Conservation (phyloP, 352 stramenopile genomes). For the Pythium phragmitis region DNA sequence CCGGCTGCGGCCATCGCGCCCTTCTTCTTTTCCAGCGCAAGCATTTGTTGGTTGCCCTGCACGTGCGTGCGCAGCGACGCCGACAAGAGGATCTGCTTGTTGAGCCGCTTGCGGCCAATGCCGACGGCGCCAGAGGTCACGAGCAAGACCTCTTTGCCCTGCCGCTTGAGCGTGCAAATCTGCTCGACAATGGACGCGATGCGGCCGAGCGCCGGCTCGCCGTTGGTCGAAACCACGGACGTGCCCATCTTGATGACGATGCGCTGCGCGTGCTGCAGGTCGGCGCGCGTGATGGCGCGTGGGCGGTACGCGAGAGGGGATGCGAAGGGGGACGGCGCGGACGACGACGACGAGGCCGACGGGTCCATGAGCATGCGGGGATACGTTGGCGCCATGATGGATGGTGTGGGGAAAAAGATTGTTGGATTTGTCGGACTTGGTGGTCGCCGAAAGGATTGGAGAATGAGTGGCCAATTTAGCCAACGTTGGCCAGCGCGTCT, state of each 20-base stretch:
- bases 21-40: slow-evolving; percentile 88
- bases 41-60: slow-evolving; percentile 88
- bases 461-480: not conserved
- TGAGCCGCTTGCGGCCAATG: slow-evolving; percentile 91
- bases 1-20: slow-evolving; percentile 89
- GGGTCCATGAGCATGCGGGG: slow-evolving; percentile 1
- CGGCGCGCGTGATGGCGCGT: slow-evolving; percentile 57
- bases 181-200: slow-evolving; percentile 93
- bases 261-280: slow-evolving; percentile 78
- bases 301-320: not conserved
- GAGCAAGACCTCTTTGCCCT: slow-evolving; percentile 89
- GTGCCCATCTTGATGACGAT: slow-evolving; percentile 97
- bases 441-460: not conserved
- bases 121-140: slow-evolving; percentile 91
- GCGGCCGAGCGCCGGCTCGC: slow-evolving; percentile 89
- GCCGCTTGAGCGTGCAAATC: slow-evolving; percentile 90
- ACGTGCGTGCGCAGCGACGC: slow-evolving; percentile 86
- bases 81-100: slow-evolving; percentile 92
- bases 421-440: not conserved
- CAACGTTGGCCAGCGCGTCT: not conserved
- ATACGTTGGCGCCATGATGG: slow-evolving; percentile 9
- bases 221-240: slow-evolving; percentile 93
- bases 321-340: not conserved
- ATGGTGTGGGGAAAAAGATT: not conserved
- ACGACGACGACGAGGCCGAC: not conserved